Conservation (phyloP, 2,329 filamentous ascomycete species). For the Monosporascus ibericus region DNA sequence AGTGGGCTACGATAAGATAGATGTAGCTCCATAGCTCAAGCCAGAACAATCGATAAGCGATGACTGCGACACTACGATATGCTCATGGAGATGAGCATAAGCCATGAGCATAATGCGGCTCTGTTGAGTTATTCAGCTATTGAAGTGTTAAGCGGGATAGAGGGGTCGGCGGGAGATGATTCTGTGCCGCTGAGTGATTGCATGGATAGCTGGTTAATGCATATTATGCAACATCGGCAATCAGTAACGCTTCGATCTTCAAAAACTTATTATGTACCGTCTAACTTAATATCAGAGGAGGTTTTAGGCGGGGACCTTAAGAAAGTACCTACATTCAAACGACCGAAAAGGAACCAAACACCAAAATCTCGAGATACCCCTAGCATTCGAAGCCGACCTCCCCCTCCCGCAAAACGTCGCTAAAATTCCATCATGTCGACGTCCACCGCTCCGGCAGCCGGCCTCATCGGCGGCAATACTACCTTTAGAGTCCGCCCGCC, state of each 20-base stretch:
- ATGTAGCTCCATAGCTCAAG: neutral
- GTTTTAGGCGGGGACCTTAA: neutral
- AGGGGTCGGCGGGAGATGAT: neutral
- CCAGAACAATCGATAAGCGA: neutral
- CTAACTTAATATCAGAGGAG: neutral
- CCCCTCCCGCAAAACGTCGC: neutral
- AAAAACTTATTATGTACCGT: neutral
- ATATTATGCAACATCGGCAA: neutral
- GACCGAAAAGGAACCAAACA: neutral
- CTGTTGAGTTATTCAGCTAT: no score
- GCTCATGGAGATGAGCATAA: no score
- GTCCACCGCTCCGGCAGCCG: slow-evolving; percentile 34
- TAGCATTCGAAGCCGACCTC: neutral
- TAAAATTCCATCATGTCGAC: slow-evolving; percentile 24
- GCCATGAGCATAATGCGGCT: no score
- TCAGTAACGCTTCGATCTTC: neutral
- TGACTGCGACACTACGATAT: neutral
- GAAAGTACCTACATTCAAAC: neutral
- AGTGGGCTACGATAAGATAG: neutral
- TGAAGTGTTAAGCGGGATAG: no score
- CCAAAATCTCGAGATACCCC: neutral
- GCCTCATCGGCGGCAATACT: slow-evolving; percentile 40
- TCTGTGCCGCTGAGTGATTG: neutral
- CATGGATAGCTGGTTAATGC: neutral
- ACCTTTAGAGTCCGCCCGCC: slow-evolving; percentile 48